Percentiles rank a stretch among this genome's conserved stretches.
These are phyloP conservation scores for Ulmus americana DNA, from an alignment of 331 rosid genomes.

Conservation along the genomic window DNA sequence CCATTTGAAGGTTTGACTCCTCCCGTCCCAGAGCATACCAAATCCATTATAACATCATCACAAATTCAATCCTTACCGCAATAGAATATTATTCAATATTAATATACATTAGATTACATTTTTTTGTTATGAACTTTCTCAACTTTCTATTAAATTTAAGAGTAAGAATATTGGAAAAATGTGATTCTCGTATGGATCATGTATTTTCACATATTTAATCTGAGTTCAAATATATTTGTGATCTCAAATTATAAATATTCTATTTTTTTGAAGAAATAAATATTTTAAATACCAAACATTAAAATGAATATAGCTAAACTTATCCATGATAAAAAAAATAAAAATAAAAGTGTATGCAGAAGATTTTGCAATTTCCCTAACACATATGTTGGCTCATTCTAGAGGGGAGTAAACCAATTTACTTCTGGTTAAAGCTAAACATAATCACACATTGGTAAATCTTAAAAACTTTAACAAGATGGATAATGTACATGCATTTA, in stretches of 20 bases:
- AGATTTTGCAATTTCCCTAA: constrained; percentile 1
- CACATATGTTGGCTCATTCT: not conserved
- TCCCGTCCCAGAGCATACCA: not conserved
- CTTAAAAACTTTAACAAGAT: not conserved
- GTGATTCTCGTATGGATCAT: no score
- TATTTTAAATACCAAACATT: no score
- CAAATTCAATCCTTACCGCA: not conserved
- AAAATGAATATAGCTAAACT: no score
- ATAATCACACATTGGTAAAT: not conserved
- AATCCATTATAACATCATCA: not conserved
- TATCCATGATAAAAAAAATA: no score
- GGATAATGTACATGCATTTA: not conserved
- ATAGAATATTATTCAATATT: constrained; percentile 17
- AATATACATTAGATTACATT: constrained; percentile 12
- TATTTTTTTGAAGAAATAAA: no score
- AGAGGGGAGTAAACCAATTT: not conserved
- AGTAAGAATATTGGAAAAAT: no score
- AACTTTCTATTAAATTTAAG: no score
- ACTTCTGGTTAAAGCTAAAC: not conserved
- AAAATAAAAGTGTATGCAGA: not conserved
- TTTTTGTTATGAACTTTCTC: not conserved
- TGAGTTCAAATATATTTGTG: no score
- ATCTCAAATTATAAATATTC: no score
- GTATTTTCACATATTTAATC: no score
- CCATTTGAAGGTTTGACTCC: not conserved